Percentiles rank a stretch among this genome's conserved stretches.
These are phyloP conservation scores for Paracamarosporium sp. DNA, from an alignment of 2,329 filamentous ascomycete species.

Conservation along the genomic window DNA sequence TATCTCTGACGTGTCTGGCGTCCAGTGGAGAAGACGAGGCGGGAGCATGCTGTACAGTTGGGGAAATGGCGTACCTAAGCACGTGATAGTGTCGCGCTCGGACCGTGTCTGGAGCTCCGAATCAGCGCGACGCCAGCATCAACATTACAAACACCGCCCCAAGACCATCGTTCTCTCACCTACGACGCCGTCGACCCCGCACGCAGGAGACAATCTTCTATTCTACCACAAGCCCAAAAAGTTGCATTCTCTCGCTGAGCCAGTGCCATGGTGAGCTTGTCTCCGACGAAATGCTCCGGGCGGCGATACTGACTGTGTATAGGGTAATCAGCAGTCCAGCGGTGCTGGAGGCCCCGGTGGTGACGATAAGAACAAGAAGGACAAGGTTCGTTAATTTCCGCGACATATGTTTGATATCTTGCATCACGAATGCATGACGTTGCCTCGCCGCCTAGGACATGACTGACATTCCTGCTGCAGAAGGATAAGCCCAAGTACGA, in stretches of 20 bases:
- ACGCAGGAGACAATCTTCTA: neutral
- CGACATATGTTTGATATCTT: neutral
- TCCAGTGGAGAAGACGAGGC: conserved; percentile 39
- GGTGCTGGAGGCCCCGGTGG: conserved; percentile 77
- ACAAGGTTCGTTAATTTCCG: conserved; percentile 49
- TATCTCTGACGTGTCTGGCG: conserved; percentile 41
- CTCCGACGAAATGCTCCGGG: conserved; percentile 19
- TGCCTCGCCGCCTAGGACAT: conserved; percentile 11
- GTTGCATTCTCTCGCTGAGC: conserved; percentile 16
- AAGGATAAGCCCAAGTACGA: conserved; percentile 99
- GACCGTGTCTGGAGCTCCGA: conserved; percentile 24
- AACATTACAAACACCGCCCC: conserved; percentile 40
- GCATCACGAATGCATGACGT: conserved; percentile 6
- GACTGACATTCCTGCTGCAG: conserved; percentile 55
- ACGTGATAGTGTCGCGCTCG: conserved; percentile 21
- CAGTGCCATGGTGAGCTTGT: conserved; percentile 42
- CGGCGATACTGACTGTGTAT: conserved; percentile 46
- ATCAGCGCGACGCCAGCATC: conserved; percentile 33
- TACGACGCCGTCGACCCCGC: conserved; percentile 2
- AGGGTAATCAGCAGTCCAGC: conserved; percentile 88
- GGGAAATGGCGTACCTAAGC: conserved; percentile 30
- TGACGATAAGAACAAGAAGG: conserved; percentile 93
- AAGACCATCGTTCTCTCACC: conserved; percentile 25
- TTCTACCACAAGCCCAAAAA: neutral
- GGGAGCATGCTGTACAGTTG: conserved; percentile 21